Conservation (phyloP, 108 stramenopile species). For the Fragilariopsis cylindrus region DNA sequence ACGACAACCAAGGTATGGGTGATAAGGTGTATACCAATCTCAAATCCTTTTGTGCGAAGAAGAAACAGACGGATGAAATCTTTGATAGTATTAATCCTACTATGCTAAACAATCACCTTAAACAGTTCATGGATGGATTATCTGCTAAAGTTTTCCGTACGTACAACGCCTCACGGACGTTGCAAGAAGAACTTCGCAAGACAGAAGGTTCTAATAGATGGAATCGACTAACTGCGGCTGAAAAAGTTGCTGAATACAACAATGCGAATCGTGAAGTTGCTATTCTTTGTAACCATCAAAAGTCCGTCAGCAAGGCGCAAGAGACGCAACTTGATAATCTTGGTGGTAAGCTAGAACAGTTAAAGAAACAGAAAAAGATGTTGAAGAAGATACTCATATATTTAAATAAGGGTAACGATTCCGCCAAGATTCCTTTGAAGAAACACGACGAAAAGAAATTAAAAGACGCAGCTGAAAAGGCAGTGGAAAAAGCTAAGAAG, state of each 20-base stretch:
- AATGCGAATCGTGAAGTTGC: constrained; percentile 99
- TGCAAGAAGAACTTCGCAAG: constrained; percentile 93
- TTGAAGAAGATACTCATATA: constrained; percentile 80
- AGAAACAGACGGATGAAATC: constrained; percentile 90
- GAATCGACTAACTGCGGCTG: constrained; percentile 75
- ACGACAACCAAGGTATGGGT: constrained; percentile 88
- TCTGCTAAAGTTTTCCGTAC: constrained; percentile 99
- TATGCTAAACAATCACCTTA: constrained; percentile 91
- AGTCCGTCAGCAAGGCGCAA: constrained; percentile 95
- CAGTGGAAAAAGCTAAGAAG: constrained; percentile 82
- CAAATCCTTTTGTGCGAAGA: constrained; percentile 85
- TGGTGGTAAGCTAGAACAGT: constrained; percentile 70
- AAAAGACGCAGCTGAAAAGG: constrained; percentile 60
- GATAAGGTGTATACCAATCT: constrained; percentile 92
- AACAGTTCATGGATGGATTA: constrained; percentile 96
- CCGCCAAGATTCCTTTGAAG: constrained; percentile 73
- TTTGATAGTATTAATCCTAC: constrained; percentile 95
- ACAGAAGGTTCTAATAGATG: constrained; percentile 65
- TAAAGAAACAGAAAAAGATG: constrained; percentile 86
- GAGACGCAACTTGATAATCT: constrained; percentile 84
- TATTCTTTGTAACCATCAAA: constrained; percentile 99
- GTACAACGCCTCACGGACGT: constrained; percentile 98
- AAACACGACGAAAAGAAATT: constrained; percentile 60
- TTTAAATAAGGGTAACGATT: constrained; percentile 63
- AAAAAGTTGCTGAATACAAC: constrained; percentile 98